These are phyloP conservation scores for Penicillium malachiteum DNA, from an alignment of 495 filamentous ascomycete genomes.

Conservation along the genomic window DNA sequence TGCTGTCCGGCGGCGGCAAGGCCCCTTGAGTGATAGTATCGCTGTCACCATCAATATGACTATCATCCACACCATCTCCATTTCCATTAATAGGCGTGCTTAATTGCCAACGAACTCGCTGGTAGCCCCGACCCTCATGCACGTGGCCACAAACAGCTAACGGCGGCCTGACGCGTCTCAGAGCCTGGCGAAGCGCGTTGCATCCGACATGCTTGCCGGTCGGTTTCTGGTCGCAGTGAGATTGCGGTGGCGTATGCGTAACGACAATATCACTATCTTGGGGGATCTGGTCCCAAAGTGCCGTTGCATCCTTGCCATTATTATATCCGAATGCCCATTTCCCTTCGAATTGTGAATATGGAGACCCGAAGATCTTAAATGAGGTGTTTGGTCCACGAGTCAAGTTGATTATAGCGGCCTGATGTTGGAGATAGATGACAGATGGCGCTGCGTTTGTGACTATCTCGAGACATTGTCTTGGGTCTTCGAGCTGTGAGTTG, in stretches of 20 bases:
- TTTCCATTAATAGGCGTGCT: conserved; percentile 2
- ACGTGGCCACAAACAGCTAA: conserved; percentile 53
- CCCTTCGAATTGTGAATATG: conserved; percentile 61
- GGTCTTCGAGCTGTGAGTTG: conserved; percentile 56
- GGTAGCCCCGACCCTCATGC: conserved; percentile 48
- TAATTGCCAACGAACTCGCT: conserved; percentile 38
- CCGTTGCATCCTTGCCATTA: conserved; percentile 36
- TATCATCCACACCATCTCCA: background rate
- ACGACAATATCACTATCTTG: conserved; percentile 46
- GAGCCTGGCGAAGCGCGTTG: conserved; percentile 31
- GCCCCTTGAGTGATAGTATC: conserved; percentile 9
- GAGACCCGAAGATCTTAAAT: conserved; percentile 77
- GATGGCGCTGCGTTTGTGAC: conserved; percentile 50
- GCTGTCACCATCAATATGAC: background rate
- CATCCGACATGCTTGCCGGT: conserved; percentile 38
- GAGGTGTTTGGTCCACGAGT: conserved; percentile 57
- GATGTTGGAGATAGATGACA: conserved; percentile 66
- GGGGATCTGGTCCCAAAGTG: conserved; percentile 51
- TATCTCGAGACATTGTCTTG: conserved; percentile 54
- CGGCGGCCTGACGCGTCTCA: conserved; percentile 42
- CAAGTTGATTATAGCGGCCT: conserved; percentile 57
- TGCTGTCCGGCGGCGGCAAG: conserved; percentile 43
- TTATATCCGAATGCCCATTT: conserved; percentile 74
- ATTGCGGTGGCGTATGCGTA: conserved; percentile 50
- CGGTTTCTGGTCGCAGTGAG: conserved; percentile 41